A percentile compares a stretch with the other conserved stretches of the same genome.
Conservation (phyloP, 208 protist species). For the Paratrypanosoma confusum region DNA sequence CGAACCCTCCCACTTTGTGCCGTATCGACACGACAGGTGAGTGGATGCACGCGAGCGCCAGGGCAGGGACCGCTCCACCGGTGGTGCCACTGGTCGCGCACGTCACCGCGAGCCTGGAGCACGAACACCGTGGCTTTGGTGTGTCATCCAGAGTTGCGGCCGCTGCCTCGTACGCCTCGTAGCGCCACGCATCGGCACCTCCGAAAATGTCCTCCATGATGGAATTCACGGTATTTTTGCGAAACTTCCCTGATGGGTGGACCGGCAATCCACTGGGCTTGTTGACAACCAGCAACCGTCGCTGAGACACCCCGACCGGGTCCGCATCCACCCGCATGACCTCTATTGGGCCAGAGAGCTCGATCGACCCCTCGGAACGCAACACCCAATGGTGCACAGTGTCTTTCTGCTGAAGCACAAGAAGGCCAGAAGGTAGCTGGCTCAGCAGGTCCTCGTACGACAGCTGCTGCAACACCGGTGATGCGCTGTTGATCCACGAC, state of each 20-base stretch:
- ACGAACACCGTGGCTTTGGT: too few relatives aligned
- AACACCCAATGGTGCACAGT: constrained; percentile 77
- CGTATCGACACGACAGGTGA: constrained; percentile 35
- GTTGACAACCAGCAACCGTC: constrained; percentile 37
- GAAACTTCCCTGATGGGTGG: constrained; percentile 85
- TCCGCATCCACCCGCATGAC: constrained; percentile 35
- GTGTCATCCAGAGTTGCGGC: constrained; percentile 7
- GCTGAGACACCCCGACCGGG: background rate
- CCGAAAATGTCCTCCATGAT: constrained; percentile 82
- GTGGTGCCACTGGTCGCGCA: too few relatives aligned
- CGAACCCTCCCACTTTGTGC: constrained; percentile 35
- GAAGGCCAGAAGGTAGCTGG: constrained; percentile 9
- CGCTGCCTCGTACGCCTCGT: constrained; percentile 4
- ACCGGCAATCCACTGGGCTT: constrained; percentile 73
- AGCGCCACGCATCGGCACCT: constrained; percentile 36
- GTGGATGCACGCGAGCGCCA: too few relatives aligned
- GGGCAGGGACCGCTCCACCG: too few relatives aligned
- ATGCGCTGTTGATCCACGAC: background rate
- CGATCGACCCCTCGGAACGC: constrained; percentile 89
- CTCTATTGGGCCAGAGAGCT: constrained; percentile 33
- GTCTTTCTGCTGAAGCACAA: constrained; percentile 67
- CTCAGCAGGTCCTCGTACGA: background rate
- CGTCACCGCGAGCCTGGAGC: too few relatives aligned
- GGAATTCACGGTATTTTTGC: constrained; percentile 87
- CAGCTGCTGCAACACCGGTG: background rate